Conservation (phyloP, 305 asterid genomes). For the Rubia balearica region DNA sequence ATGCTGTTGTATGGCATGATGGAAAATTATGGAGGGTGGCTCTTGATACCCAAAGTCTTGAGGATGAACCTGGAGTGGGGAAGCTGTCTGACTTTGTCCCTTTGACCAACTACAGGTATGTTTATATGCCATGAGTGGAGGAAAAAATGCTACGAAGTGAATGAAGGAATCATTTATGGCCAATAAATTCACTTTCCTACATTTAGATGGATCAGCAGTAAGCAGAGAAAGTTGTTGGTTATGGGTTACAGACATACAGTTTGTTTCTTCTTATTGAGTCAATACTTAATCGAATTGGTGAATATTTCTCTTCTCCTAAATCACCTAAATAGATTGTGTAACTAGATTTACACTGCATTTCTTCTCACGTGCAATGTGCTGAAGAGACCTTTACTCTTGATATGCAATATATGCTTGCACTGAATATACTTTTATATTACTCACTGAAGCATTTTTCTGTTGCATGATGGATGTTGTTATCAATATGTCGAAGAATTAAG, state of each 20-base stretch:
- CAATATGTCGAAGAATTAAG: background rate
- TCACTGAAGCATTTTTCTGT: background rate
- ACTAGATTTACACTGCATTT: background rate
- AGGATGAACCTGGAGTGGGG: constrained; percentile 72
- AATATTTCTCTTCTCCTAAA: background rate
- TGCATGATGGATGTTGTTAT: background rate
- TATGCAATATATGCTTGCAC: background rate
- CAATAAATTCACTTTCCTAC: background rate
- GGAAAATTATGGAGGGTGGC: constrained; percentile 98
- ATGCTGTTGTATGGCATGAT: constrained; percentile 98
- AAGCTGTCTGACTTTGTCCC: constrained; percentile 80
- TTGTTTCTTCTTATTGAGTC: background rate
- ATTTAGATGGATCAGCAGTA: background rate
- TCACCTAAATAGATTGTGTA: background rate
- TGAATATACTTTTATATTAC: background rate
- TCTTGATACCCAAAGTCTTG: constrained; percentile 88
- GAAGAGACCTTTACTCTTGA: background rate
- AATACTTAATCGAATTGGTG: background rate
- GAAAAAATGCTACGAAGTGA: background rate
- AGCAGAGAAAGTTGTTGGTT: background rate
- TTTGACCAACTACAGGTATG: constrained; percentile 87
- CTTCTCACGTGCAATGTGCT: background rate
- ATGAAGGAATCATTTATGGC: constrained; percentile 7
- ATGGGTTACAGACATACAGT: background rate
- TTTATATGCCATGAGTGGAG: constrained; percentile 1